Conservation (phyloP, 768 basidiomycete genomes). For the Suillus variegatus region DNA sequence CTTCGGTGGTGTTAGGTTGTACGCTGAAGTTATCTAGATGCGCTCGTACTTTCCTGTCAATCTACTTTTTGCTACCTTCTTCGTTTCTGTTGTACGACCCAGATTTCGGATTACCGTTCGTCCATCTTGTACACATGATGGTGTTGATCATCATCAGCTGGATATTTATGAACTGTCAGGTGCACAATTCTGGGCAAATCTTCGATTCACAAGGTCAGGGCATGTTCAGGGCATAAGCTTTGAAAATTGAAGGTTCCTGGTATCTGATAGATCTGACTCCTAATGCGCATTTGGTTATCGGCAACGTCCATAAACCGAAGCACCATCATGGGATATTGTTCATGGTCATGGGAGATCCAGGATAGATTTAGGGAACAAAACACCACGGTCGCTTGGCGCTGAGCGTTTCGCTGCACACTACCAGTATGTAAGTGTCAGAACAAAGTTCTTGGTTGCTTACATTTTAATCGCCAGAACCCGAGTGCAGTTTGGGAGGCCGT, state of each 20-base stretch:
- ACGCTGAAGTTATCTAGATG: slow-evolving; percentile 23
- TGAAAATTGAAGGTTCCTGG: background rate
- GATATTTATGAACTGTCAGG: background rate
- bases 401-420: slow-evolving; percentile 19
- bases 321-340: slow-evolving; percentile 12
- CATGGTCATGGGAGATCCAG: slow-evolving; percentile 17
- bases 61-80: slow-evolving; percentile 19
- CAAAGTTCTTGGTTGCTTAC: slow-evolving; percentile 6
- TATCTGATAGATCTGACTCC: background rate
- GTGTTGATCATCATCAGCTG: background rate
- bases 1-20: slow-evolving; percentile 13
- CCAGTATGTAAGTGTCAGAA: slow-evolving; percentile 11
- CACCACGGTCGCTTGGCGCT: slow-evolving; percentile 16
- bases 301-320: slow-evolving; percentile 7
- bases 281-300: slow-evolving; percentile 8
- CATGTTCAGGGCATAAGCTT: slow-evolving; percentile 2
- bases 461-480: slow-evolving; percentile 7
- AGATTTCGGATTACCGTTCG: slow-evolving; percentile 17
- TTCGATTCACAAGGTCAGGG: slow-evolving; percentile 16
- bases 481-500: slow-evolving; percentile 8
- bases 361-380: slow-evolving; percentile 17
- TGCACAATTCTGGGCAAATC: slow-evolving; percentile 6
- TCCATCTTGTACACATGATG: slow-evolving; percentile 14
- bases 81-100: slow-evolving; percentile 6
- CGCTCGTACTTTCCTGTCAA: slow-evolving; percentile 14